These are phyloP conservation scores for Hemisphaericaspora lyxosophila DNA, from an alignment of 1,139 yeast species.

Conservation along the genomic window DNA sequence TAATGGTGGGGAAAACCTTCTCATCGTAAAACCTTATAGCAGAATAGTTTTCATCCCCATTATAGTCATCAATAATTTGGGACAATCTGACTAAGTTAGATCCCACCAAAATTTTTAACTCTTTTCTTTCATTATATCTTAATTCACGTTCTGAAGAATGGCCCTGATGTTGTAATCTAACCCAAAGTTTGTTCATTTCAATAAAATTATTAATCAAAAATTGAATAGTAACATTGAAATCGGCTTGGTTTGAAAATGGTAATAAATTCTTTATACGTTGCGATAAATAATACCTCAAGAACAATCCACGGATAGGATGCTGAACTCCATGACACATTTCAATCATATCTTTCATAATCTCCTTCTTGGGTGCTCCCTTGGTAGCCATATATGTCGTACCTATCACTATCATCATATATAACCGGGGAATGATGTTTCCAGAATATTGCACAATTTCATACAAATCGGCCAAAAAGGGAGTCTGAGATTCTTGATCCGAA, in stretches of 20 bases:
- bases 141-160: slow-evolving; percentile 79
- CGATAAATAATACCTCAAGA: slow-evolving; percentile 81
- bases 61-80: slow-evolving; percentile 72
- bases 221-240: slow-evolving; percentile 62
- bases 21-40: slow-evolving; percentile 53
- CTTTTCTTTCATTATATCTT: slow-evolving; percentile 78
- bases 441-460: slow-evolving; percentile 96
- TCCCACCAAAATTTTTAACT: slow-evolving; percentile 88
- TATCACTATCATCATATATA: slow-evolving; percentile 92
- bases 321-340: slow-evolving; percentile 99
- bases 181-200: slow-evolving; percentile 98
- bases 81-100: slow-evolving; percentile 86
- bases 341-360: slow-evolving; percentile 91
- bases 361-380: slow-evolving; percentile 77
- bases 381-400: slow-evolving; percentile 86
- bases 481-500: not conserved
- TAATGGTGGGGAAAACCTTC: slow-evolving; percentile 70
- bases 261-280: slow-evolving; percentile 78
- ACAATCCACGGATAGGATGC: slow-evolving; percentile 88
- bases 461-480: slow-evolving; percentile 81
- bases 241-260: slow-evolving; percentile 47
- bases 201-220: slow-evolving; percentile 84
- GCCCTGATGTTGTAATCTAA: slow-evolving; percentile 92
- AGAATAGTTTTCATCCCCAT: slow-evolving; percentile 49
- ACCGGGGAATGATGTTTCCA: slow-evolving; percentile 86